Percentiles rank a stretch among this genome's conserved stretches.
phyloP scores from a whole-genome alignment of 1,284 basidiomycete genomes.

The Mrakiaceae sp. region DNA sequence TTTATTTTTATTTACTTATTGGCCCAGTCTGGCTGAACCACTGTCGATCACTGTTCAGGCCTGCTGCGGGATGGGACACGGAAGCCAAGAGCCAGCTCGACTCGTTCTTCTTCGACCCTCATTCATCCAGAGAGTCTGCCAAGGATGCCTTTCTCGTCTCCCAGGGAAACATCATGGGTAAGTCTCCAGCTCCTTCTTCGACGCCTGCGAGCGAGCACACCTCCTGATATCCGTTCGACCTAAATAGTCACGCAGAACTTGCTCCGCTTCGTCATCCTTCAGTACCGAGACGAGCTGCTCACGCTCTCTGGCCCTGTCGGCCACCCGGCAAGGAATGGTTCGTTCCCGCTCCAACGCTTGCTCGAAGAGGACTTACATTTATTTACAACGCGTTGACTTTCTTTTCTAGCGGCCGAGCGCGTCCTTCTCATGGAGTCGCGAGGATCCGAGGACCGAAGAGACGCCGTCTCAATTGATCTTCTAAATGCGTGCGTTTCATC shows the following conservation, averaged over 20 bases:
- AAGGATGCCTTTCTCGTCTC: constrained; percentile 77
- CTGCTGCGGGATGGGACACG: constrained; percentile 28
- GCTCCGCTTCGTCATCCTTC: constrained; percentile 71
- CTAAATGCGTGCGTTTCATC: constrained; percentile 44
- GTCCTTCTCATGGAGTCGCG: constrained; percentile 22
- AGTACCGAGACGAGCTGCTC: constrained; percentile 68
- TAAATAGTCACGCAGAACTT: constrained; percentile 48
- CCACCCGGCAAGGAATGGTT: not conserved
- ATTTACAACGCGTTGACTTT: not conserved
- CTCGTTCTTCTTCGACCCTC: constrained; percentile 78
- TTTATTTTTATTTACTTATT: not conserved
- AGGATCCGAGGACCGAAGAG: constrained; percentile 48
- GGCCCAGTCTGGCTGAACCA: not conserved
- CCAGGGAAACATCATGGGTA: constrained; percentile 51
- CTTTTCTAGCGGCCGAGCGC: not conserved
- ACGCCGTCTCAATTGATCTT: constrained; percentile 66
- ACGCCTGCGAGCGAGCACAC: not conserved
- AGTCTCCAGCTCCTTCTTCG: constrained; percentile 40
- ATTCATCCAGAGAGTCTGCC: constrained; percentile 65
- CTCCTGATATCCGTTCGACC: too few species aligned
- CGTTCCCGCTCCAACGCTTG: not conserved
- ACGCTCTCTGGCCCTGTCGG: constrained; percentile 27
- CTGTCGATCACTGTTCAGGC: constrained; percentile 11
- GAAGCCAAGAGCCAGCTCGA: constrained; percentile 64
- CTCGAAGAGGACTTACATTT: too few species aligned